phyloP scores from a whole-genome alignment of 208 protist species.

The Novymonas esmeraldas region DNA sequence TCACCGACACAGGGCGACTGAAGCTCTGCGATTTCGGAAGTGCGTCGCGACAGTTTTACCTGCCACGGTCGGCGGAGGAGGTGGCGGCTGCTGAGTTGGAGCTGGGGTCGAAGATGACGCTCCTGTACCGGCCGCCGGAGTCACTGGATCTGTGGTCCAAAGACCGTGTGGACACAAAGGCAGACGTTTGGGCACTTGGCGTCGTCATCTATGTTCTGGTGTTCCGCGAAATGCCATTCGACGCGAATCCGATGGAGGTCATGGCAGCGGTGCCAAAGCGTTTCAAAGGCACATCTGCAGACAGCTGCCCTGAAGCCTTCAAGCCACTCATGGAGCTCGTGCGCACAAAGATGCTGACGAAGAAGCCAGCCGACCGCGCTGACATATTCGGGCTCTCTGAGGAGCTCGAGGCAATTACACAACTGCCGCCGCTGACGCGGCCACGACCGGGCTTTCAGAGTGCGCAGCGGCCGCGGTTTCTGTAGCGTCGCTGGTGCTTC shows the following conservation, averaged over 20 bases:
- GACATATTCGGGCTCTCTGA: conserved; percentile 71
- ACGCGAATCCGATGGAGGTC: conserved; percentile 70
- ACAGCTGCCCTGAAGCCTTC: conserved; percentile 40
- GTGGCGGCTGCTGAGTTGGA: conserved; percentile 68
- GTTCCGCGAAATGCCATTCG: conserved; percentile 92
- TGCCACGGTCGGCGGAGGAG: conserved; percentile 63
- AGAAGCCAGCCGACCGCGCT: conserved; percentile 49
- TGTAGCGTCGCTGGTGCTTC: conserved; percentile 5
- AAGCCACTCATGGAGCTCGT: conserved; percentile 56
- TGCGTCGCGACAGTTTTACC: conserved; percentile 69
- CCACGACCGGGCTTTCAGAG: conserved; percentile 50
- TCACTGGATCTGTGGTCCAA: conserved; percentile 93
- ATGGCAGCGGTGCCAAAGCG: conserved; percentile 59
- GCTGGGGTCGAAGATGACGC: conserved; percentile 86
- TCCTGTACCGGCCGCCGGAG: conserved; percentile 94
- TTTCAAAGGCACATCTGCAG: conserved; percentile 30
- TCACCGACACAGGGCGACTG: conserved; percentile 45
- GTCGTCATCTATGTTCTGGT: conserved; percentile 95
- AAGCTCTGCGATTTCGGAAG: conserved; percentile 97
- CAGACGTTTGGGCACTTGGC: conserved; percentile 95
- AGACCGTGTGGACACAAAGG: conserved; percentile 85
- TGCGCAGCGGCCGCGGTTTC: conserved; percentile 48
- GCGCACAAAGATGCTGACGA: conserved; percentile 57
- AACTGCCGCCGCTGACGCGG: conserved; percentile 29
- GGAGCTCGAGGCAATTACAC: conserved; percentile 40